phyloP scores from a whole-genome alignment of 495 filamentous ascomycete genomes.

The Aspergillus kassunensis region DNA sequence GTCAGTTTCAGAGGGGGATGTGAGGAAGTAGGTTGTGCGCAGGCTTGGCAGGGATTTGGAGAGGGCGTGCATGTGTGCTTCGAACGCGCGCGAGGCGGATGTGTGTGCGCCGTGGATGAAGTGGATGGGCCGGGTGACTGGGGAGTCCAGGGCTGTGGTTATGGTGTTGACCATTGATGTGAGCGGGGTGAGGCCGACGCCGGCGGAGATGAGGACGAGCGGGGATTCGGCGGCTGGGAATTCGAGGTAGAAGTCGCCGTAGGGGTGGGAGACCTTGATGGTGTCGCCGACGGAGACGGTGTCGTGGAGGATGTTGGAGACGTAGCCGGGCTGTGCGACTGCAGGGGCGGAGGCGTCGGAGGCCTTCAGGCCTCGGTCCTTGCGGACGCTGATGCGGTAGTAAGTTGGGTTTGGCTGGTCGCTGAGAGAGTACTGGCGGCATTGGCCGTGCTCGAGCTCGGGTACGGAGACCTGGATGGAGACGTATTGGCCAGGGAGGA shows the following conservation, averaged over 20 bases:
- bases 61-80: conserved; percentile 45
- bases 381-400: conserved; percentile 71
- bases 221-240: conserved; percentile 21
- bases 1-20: conserved; percentile 37
- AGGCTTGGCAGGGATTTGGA: conserved; percentile 38
- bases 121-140: conserved; percentile 42
- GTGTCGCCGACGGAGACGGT: conserved; percentile 53
- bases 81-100: conserved; percentile 37
- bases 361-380: conserved; percentile 49
- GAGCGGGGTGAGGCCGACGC: conserved; percentile 66
- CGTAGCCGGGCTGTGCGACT: conserved; percentile 58
- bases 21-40: conserved; percentile 36
- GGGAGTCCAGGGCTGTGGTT: conserved; percentile 26
- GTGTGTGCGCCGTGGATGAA: conserved; percentile 61
- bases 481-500: conserved; percentile 67
- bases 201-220: conserved; percentile 66
- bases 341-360: conserved; percentile 35
- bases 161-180: conserved; percentile 63
- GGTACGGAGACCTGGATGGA: conserved; percentile 56
- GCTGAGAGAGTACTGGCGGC: conserved; percentile 70
- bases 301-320: conserved; percentile 69
- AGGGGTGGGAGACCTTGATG: conserved; percentile 62
- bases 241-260: conserved; percentile 66
- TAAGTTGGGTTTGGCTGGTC: conserved; percentile 54
- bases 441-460: conserved; percentile 54